A percentile compares a stretch with the other conserved stretches of the same genome.
Conservation (phyloP, 2,329 filamentous ascomycete genomes). For the Aureobasidium subglaciale region DNA sequence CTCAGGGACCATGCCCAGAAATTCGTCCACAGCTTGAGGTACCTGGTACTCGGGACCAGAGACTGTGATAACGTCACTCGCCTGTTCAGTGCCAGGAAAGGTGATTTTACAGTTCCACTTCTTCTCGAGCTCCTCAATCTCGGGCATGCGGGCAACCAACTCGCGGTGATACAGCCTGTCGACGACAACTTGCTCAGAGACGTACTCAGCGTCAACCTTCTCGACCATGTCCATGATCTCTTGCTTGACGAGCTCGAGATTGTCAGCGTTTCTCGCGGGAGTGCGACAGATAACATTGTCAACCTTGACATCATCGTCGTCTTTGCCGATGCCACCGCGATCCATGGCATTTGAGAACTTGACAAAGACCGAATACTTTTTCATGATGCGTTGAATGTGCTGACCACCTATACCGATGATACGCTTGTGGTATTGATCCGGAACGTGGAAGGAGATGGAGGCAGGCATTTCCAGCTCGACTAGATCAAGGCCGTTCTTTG, state of each 20-base stretch:
- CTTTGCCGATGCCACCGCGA: conserved; percentile 82
- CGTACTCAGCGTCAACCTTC: conserved; percentile 93
- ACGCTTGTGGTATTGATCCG: conserved; percentile 97
- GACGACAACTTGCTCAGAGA: conserved; percentile 85
- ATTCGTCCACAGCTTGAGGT: conserved; percentile 90
- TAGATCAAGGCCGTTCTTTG: conserved; percentile 83
- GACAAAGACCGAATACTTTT: conserved; percentile 99
- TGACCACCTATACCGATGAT: conserved; percentile 98
- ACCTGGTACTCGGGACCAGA: conserved; percentile 98
- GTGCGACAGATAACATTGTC: conserved; percentile 99
- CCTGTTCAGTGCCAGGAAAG: conserved; percentile 94
- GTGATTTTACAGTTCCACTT: conserved; percentile 99
- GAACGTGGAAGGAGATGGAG: conserved; percentile 97
- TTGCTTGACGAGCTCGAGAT: conserved; percentile 92
- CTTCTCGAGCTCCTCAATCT: conserved; percentile 93
- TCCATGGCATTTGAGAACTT: conserved; percentile 99
- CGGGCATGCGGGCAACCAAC: conserved; percentile 76
- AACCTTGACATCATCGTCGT: conserved; percentile 96
- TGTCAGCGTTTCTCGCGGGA: conserved; percentile 92
- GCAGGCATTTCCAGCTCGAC: conserved; percentile 99
- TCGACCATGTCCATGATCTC: conserved; percentile 99
- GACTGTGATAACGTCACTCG: conserved; percentile 91
- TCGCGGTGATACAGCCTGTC: conserved; percentile 94
- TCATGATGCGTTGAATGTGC: conserved; percentile 99
- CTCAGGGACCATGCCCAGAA: conserved; percentile 96